Percentiles rank a stretch among this genome's conserved stretches.
Conservation (phyloP, 345 rosid genomes). For the Pseudoturritis turrita region DNA sequence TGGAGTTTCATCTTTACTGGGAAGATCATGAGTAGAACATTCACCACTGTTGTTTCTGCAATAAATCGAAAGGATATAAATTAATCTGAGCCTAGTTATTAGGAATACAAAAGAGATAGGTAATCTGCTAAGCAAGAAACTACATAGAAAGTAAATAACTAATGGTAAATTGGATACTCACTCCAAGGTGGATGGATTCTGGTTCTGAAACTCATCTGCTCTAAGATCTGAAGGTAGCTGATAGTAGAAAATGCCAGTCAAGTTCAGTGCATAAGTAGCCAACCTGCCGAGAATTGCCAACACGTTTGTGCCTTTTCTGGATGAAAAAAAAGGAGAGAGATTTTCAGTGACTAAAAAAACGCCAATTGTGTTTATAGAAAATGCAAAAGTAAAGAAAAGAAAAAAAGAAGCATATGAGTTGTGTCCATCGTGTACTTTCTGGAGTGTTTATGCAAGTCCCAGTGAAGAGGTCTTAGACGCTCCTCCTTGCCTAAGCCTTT, state of each 20-base stretch:
- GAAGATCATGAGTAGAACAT: constrained; percentile 15
- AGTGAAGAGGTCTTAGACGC: constrained; percentile 74
- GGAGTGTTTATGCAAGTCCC: constrained; percentile 79
- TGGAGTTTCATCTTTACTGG: constrained; percentile 30
- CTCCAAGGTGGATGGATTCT: constrained; percentile 41
- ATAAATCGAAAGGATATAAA: constrained; percentile 12
- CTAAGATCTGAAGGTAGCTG: constrained; percentile 42
- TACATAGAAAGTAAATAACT: neutral
- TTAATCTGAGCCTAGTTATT: constrained; percentile 11
- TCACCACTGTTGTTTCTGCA: constrained; percentile 44
- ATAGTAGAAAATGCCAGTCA: constrained; percentile 76
- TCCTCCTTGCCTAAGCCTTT: constrained; percentile 55
- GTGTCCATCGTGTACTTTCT: constrained; percentile 46
- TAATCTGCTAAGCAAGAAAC: constrained; percentile 8
- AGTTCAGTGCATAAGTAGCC: constrained; percentile 62
- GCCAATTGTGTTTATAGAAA: neutral
- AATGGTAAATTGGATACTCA: constrained; percentile 38
- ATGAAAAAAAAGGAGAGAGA: neutral
- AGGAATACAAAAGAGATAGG: neutral
- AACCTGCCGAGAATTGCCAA: constrained; percentile 62
- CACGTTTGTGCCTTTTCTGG: constrained; percentile 62
- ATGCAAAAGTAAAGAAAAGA: neutral
- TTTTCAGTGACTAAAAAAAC: neutral
- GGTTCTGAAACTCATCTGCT: constrained; percentile 36
- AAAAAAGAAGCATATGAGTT: neutral